Evolutionary conservation across 495 filamentous ascomycete species (phyloP).

Genomic region (Penicillium roqueforti): DNA sequence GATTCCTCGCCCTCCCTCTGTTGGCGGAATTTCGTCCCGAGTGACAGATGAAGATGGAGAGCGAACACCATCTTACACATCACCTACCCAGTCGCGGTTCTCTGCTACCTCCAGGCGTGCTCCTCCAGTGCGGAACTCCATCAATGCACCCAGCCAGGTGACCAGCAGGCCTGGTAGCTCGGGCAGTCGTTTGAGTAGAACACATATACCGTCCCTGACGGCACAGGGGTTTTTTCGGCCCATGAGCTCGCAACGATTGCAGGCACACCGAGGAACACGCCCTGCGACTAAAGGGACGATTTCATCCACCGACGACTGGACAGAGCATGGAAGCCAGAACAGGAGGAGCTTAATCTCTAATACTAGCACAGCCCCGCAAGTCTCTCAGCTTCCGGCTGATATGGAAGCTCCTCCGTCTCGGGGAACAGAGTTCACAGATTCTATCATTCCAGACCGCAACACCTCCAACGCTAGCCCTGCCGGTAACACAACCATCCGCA

Average conservation of each 20-base stretch:
- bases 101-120: conserved; percentile 52
- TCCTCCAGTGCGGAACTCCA: conserved; percentile 35
- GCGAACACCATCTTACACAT: conserved; percentile 37
- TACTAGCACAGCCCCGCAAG: conserved; percentile 38
- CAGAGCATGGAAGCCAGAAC: conserved; percentile 45
- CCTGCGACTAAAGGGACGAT: conserved; percentile 43
- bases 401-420: conserved; percentile 64
- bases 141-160: conserved; percentile 31
- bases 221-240: conserved; percentile 91
- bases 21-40: conserved; percentile 71
- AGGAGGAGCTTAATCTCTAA: conserved; percentile 47
- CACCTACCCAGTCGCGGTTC: conserved; percentile 42
- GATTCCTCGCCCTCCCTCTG: conserved; percentile 44
- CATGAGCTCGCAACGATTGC: conserved; percentile 93
- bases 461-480: conserved; percentile 74
- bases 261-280: conserved; percentile 74
- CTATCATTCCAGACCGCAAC: conserved; percentile 55
- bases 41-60: conserved; percentile 69
- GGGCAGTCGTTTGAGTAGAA: conserved; percentile 70
- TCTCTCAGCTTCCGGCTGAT: conserved; percentile 44
- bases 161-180: conserved; percentile 57
- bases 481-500: conserved; percentile 58
- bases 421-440: conserved; percentile 74
- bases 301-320: conserved; percentile 40
- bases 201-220: conserved; percentile 84